Percentiles rank a stretch among this genome's conserved stretches.
Conservation (phyloP, 1,139 yeast species). For the Hyphopichia wangnamkhiaoensis region DNA sequence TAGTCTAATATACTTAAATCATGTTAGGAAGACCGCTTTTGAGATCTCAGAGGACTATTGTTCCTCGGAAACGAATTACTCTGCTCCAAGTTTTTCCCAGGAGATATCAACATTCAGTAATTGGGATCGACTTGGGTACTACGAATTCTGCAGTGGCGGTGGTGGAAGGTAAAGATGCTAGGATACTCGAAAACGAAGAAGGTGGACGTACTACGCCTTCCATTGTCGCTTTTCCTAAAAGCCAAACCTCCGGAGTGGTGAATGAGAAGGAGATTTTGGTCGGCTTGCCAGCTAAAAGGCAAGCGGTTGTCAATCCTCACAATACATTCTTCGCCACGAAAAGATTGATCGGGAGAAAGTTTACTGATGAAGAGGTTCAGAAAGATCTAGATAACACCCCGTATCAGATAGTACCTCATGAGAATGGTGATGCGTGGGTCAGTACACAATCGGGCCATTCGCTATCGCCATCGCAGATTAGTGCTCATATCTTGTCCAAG, state of each 20-base stretch:
- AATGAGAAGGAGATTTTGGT: constrained; percentile 45
- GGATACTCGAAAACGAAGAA: constrained; percentile 65
- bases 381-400: constrained; percentile 57
- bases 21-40: not conserved
- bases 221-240: constrained; percentile 54
- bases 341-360: constrained; percentile 69
- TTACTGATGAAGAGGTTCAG: constrained; percentile 63
- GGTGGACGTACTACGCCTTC: constrained; percentile 77
- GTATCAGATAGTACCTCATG: constrained; percentile 51
- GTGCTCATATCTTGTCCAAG: constrained; percentile 50
- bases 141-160: constrained; percentile 82
- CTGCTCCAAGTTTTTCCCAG: too few species aligned
- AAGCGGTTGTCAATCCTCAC: constrained; percentile 61
- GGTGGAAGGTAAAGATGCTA: constrained; percentile 50
- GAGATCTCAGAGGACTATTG: not conserved
- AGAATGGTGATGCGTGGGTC: constrained; percentile 66
- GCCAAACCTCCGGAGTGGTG: constrained; percentile 17
- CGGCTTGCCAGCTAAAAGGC: constrained; percentile 68
- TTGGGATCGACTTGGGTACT: constrained; percentile 80
- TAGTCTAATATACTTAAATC: too few species aligned
- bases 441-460: constrained; percentile 35
- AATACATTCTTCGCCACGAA: constrained; percentile 78
- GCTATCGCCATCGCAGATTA: constrained; percentile 59
- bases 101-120: constrained; percentile 38
- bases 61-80: too few species aligned